Conservation (phyloP, 257 asterid species). For the Lycium ferocissimum region DNA sequence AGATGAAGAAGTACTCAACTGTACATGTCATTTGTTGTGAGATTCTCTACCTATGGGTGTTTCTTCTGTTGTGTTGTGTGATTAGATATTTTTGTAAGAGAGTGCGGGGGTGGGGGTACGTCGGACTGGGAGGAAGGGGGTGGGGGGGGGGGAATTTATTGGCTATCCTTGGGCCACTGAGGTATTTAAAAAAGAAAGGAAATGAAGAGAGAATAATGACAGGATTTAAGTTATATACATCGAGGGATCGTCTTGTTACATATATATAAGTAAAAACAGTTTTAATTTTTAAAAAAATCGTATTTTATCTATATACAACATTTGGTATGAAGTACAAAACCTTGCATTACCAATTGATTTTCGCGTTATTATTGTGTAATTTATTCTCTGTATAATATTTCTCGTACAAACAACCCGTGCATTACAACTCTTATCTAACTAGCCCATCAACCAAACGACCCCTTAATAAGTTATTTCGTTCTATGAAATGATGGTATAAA, state of each 20-base stretch:
- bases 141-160: slow-evolving; percentile 40
- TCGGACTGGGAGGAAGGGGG: slow-evolving; percentile 27
- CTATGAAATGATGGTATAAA: neutral
- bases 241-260: neutral
- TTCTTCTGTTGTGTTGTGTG: slow-evolving; percentile 37
- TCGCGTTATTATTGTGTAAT: neutral
- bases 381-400: neutral
- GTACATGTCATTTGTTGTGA: slow-evolving; percentile 42
- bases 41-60: slow-evolving; percentile 33
- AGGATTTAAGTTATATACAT: neutral
- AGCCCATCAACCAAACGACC: neutral
- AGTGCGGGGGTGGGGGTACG: neutral
- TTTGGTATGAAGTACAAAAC: neutral
- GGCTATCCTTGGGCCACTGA: slow-evolving; percentile 68
- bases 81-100: slow-evolving; percentile 48
- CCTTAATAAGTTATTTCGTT: neutral
- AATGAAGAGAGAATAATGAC: neutral
- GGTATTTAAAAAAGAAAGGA: slow-evolving; percentile 34
- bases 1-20: slow-evolving; percentile 28
- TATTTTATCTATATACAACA: neutral
- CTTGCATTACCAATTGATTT: neutral
- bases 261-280: neutral
- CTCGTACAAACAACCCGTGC: too few species aligned
- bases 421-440: too few species aligned
- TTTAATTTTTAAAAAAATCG: neutral